Percentiles rank a stretch among this genome's conserved stretches.
phyloP scores from a whole-genome alignment of 352 stramenopile genomes.

The Globisporangium cylindrosporum region DNA sequence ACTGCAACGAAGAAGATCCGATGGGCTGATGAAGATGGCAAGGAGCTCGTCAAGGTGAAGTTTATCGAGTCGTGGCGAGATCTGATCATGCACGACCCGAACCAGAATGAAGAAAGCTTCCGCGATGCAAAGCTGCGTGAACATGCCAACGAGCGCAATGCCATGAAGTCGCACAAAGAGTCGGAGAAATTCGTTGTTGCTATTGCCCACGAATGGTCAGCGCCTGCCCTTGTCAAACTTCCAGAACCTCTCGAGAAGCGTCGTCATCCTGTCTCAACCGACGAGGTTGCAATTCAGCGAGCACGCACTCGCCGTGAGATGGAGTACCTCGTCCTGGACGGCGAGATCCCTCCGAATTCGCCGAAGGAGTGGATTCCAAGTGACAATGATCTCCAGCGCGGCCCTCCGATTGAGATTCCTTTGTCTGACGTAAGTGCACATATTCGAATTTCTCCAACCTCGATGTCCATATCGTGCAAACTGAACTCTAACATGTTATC shows the following conservation, averaged over 20 bases:
- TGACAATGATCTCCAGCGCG: slow-evolving; percentile 57
- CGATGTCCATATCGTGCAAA: neutral
- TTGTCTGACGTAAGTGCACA: slow-evolving; percentile 50
- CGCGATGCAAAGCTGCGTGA: slow-evolving; percentile 83
- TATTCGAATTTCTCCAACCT: neutral
- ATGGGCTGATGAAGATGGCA: slow-evolving; percentile 76
- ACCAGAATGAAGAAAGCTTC: slow-evolving; percentile 70
- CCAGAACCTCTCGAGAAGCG: slow-evolving; percentile 48
- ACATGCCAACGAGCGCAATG: slow-evolving; percentile 70
- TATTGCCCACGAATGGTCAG: slow-evolving; percentile 61
- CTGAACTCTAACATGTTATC: neutral
- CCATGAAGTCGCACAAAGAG: slow-evolving; percentile 66
- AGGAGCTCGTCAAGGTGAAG: slow-evolving; percentile 78
- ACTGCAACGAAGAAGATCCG: slow-evolving; percentile 63
- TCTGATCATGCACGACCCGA: slow-evolving; percentile 53
- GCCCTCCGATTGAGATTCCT: slow-evolving; percentile 56
- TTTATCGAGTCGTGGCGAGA: slow-evolving; percentile 87
- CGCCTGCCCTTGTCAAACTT: slow-evolving; percentile 57
- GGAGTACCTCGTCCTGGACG: slow-evolving; percentile 80
- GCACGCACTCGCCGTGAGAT: slow-evolving; percentile 74
- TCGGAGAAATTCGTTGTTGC: slow-evolving; percentile 44
- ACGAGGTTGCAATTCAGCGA: slow-evolving; percentile 67
- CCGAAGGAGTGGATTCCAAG: slow-evolving; percentile 77
- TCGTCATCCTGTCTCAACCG: slow-evolving; percentile 34
- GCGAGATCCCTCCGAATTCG: slow-evolving; percentile 69